A percentile compares a stretch with the other conserved stretches of the same genome.
These are phyloP conservation scores for Fraxinus baroniana DNA, from an alignment of 305 asterid species.

Conservation along the genomic window DNA sequence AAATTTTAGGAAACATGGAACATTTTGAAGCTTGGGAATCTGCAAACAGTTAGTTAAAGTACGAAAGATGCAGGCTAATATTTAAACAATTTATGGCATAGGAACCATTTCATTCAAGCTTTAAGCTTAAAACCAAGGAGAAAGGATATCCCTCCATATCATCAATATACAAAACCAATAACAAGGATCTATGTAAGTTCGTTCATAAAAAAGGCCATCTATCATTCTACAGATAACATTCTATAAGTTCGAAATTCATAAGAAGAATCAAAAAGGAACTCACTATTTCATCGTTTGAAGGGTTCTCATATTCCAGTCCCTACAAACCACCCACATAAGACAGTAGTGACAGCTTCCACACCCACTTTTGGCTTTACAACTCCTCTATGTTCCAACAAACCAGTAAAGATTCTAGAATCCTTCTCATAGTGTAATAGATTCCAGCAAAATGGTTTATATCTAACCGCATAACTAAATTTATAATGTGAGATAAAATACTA, in stretches of 20 bases:
- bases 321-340: neutral
- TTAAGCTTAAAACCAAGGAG: neutral
- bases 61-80: neutral
- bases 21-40: neutral
- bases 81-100: neutral
- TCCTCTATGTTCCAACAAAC: neutral
- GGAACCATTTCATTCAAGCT: neutral
- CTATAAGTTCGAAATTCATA: neutral
- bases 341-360: neutral
- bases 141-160: neutral
- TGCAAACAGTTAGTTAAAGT: neutral
- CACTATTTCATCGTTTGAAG: neutral
- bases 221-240: neutral
- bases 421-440: neutral
- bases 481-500: neutral
- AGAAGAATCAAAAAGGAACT: neutral
- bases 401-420: neutral
- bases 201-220: neutral
- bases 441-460: neutral
- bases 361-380: neutral
- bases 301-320: neutral
- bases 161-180: neutral
- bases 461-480: neutral
- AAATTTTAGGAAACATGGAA: neutral
- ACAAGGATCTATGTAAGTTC: neutral